Evolutionary conservation across 2,329 filamentous ascomycete genomes (phyloP).

Genomic region (Colletotrichum siamense): DNA sequence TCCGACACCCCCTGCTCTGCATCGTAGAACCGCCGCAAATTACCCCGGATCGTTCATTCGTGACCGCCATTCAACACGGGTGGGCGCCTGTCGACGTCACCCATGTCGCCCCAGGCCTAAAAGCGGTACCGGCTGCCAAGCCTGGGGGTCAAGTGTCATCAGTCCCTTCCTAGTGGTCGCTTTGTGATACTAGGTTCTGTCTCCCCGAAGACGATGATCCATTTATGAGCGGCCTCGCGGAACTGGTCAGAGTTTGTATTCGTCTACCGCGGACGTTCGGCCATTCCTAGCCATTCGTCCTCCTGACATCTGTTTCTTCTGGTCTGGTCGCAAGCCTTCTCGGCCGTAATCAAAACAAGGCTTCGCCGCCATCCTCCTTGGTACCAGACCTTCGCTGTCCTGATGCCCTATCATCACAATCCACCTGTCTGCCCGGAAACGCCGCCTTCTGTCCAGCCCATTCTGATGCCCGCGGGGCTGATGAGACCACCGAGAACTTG

Average conservation of each 20-base stretch:
- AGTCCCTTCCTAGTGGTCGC: neutral
- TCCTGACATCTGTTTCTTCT: neutral
- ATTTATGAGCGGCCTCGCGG: neutral
- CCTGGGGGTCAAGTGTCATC: neutral
- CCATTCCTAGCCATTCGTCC: neutral
- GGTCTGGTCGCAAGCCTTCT: neutral
- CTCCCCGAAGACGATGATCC: neutral
- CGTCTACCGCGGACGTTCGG: constrained; percentile 5
- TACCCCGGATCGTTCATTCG: neutral
- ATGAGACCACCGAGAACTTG: constrained; percentile 1
- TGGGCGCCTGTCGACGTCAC: neutral
- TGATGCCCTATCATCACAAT: constrained; percentile 7
- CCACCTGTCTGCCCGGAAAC: constrained; percentile 9
- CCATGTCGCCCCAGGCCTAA: neutral
- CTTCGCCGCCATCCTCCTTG: neutral
- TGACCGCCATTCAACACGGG: neutral
- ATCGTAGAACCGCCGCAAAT: neutral
- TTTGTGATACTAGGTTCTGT: neutral
- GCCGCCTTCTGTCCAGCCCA: constrained; percentile 8
- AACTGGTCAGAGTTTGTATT: constrained; percentile 13
- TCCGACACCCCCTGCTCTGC: neutral
- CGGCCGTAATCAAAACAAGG: neutral
- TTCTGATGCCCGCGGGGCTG: neutral
- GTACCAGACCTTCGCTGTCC: neutral
- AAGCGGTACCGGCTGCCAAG: neutral